Percentiles rank a stretch among this genome's conserved stretches.
Evolutionary conservation across 805 yeast species (phyloP).

Genomic region (Alloascoidea hylecoeti): DNA sequence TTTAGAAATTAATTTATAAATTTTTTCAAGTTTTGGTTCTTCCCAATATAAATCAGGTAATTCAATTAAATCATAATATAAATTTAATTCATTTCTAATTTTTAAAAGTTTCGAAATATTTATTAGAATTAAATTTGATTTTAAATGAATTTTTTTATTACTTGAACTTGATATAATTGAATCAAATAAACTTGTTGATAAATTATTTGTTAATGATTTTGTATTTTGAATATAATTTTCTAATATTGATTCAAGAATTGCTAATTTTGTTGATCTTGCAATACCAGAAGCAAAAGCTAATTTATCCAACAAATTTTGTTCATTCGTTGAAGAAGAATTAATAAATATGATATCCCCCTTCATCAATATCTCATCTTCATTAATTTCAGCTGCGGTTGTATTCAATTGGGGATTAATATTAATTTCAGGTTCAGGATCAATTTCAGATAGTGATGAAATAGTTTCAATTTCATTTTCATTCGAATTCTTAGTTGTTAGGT

Average conservation of each 20-base stretch:
- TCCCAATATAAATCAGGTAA: slow-evolving; percentile 93
- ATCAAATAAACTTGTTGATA: slow-evolving; percentile 55
- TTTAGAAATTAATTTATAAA: slow-evolving; percentile 58
- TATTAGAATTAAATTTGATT: slow-evolving; percentile 37
- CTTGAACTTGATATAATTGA: too few relatives aligned
- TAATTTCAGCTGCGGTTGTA: slow-evolving; percentile 5
- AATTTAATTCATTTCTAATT: slow-evolving; percentile 68
- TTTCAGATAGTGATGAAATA: slow-evolving; percentile 2
- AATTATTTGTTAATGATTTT: slow-evolving; percentile 44
- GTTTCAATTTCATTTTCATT: too few relatives aligned
- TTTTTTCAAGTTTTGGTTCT: slow-evolving; percentile 70
- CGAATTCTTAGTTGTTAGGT: slow-evolving; percentile 7
- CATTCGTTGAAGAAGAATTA: slow-evolving; percentile 29
- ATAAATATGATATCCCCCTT: slow-evolving; percentile 61
- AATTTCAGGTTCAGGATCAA: slow-evolving; percentile 5
- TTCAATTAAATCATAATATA: slow-evolving; percentile 80
- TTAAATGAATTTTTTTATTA: background rate
- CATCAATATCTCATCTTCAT: slow-evolving; percentile 26
- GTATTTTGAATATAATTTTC: slow-evolving; percentile 58
- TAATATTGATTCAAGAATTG: slow-evolving; percentile 59
- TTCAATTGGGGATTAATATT: too few relatives aligned
- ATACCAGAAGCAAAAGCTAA: slow-evolving; percentile 85
- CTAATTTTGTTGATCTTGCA: slow-evolving; percentile 74
- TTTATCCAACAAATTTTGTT: slow-evolving; percentile 52
- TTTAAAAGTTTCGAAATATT: slow-evolving; percentile 65